Evolutionary conservation across 495 filamentous ascomycete genomes (phyloP), one percentile per base, ranked within the genome.

Genomic region (Penicillium tannophilum): DNA sequence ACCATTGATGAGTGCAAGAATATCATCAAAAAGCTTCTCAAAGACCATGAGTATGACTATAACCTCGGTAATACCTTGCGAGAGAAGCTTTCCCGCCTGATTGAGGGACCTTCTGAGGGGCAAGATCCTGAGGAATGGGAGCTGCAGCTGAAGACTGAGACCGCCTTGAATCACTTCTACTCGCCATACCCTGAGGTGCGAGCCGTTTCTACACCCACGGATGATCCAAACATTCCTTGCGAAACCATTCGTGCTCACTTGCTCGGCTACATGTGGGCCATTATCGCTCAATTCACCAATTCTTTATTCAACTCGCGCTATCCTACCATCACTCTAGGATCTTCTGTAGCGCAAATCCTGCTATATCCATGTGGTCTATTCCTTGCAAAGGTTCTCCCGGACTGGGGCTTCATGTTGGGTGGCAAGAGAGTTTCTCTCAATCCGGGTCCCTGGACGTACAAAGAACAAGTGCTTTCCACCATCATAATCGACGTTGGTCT

Each of bases 131-230:
- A 46, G 17, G 43, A 46, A 46, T 46, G 43, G 43, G 43, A 46
- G 17, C 43, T 46, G 43, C 43, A 46, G 43, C 43, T 46, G 43
- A 46, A 46, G 17, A 46, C 43, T 24, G 43, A 46, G 43, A 46
- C 43, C 24, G 43, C 43, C 0, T 46, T 46, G 43, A 46, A 46
- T 23, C 43, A 46, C 43, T 46, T 46, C 10, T 46, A 46, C 43
- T 46, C 43, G 43, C 43, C 43, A 23, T 46, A 46, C 43, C 43
- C 43, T 12, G 43, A 46, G 43, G 43, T 46, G 17, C 43, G 43
- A 46, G 43, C 43, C 8, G 43, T 46, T 24, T 9, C 43, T 12
- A 24, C 19, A 3, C 43, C 43, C 17, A 46, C 43, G 17, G 43
- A 46, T 46, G 43, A 46, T 46, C 43, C 43, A 1, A 11, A 23